phyloP scores from a whole-genome alignment of 176 grass and related monocot genomes.

The Juncus inflexus region DNA sequence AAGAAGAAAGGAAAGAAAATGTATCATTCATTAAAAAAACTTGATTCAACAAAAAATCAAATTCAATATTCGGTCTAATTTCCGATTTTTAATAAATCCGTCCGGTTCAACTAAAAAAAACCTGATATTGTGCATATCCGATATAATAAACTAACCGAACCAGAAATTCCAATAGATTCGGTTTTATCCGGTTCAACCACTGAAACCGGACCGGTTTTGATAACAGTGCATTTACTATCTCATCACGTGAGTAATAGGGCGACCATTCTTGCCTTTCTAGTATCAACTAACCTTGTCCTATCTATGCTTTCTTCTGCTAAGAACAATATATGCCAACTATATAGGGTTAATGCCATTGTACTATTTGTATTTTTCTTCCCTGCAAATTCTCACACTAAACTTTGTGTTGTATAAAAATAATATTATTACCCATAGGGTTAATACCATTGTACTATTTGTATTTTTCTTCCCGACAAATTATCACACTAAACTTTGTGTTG shows the following conservation, averaged over 20 bases:
- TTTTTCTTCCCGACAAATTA: background rate
- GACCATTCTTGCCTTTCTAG: background rate
- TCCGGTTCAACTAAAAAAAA: too few relatives aligned
- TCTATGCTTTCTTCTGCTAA: conserved; percentile 19
- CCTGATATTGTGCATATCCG: too few relatives aligned
- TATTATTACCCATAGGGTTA: conserved; percentile 1
- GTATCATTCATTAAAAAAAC: too few relatives aligned
- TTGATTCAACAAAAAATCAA: too few relatives aligned
- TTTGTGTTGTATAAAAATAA: conserved; percentile 22
- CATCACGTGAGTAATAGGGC: conserved; percentile 21
- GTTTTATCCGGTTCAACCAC: too few relatives aligned
- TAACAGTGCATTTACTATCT: conserved; percentile 6
- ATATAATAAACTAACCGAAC: too few relatives aligned
- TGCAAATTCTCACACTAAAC: conserved; percentile 7
- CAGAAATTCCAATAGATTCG: too few relatives aligned
- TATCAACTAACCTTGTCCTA: conserved; percentile 27
- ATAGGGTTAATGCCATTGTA: conserved; percentile 11
- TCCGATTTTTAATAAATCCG: too few relatives aligned
- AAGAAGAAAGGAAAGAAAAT: too few relatives aligned
- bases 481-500: conserved; percentile 12
- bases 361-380: conserved; percentile 18
- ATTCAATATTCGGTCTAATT: too few relatives aligned
- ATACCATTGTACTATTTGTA: conserved; percentile 19
- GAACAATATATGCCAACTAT: conserved; percentile 24
- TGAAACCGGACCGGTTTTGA: too few relatives aligned